A percentile compares a stretch with the other conserved stretches of the same genome.
Conservation (phyloP, 2,329 filamentous ascomycete species). For the Cordyceps javanica region DNA sequence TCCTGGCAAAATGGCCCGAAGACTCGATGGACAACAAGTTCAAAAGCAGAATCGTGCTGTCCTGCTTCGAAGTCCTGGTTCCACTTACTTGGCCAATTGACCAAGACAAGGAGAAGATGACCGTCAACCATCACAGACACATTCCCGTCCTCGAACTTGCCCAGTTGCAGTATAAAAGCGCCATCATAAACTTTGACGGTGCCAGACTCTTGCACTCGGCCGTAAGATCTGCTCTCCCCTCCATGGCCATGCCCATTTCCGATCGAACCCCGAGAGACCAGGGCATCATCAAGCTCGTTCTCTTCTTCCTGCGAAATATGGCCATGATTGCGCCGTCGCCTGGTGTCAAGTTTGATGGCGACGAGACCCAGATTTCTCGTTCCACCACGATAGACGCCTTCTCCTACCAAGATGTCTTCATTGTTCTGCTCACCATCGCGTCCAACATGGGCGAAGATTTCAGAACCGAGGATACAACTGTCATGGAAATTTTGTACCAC, state of each 20-base stretch:
- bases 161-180: conserved; percentile 84
- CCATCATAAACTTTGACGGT: conserved; percentile 76
- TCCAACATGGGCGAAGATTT: conserved; percentile 96
- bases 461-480: conserved; percentile 75
- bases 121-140: conserved; percentile 87
- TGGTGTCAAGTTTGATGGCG: conserved; percentile 70
- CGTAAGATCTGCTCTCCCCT: conserved; percentile 74
- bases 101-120: conserved; percentile 71
- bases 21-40: conserved; percentile 65
- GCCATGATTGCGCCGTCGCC: conserved; percentile 73
- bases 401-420: conserved; percentile 83
- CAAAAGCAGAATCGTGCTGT: conserved; percentile 72
- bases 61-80: conserved; percentile 84
- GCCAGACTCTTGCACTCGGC: conserved; percentile 73
- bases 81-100: conserved; percentile 93
- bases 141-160: conserved; percentile 82
- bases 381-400: conserved; percentile 86
- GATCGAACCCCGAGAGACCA: conserved; percentile 78
- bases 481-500: conserved; percentile 90
- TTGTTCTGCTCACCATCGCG: conserved; percentile 75
- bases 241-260: conserved; percentile 71
- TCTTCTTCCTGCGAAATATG: conserved; percentile 87
- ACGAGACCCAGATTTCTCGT: conserved; percentile 82
- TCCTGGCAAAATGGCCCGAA: conserved; percentile 76
- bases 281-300: conserved; percentile 81